These are phyloP conservation scores for Hypsizygus marmoreus DNA, from an alignment of 768 basidiomycete species.

Conservation along the genomic window DNA sequence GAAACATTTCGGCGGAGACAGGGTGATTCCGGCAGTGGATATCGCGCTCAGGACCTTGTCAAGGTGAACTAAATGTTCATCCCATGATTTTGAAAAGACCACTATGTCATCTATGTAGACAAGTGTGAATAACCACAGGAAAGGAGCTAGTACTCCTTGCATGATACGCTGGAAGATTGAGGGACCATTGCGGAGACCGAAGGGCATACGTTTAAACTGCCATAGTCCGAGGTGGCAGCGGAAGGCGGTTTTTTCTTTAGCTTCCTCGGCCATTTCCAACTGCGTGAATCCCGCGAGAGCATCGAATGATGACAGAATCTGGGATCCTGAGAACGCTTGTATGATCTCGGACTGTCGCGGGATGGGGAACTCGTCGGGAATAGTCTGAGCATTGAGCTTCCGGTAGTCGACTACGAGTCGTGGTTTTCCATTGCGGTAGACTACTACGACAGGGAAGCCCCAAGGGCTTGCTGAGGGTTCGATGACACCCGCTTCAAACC, in stretches of 20 bases:
- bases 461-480: constrained; percentile 42
- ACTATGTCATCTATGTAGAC: constrained; percentile 48
- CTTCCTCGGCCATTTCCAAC: constrained; percentile 26
- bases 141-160: constrained; percentile 35
- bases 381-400: constrained; percentile 18
- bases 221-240: constrained; percentile 38
- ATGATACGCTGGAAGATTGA: constrained; percentile 43
- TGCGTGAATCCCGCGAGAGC: constrained; percentile 43
- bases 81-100: constrained; percentile 26
- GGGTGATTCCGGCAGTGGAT: constrained; percentile 26
- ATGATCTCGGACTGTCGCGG: constrained; percentile 26
- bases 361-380: constrained; percentile 27
- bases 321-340: constrained; percentile 29
- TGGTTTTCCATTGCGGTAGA: constrained; percentile 38
- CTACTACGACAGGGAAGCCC: constrained; percentile 32
- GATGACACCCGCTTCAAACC: constrained; percentile 37
- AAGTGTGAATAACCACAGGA: constrained; percentile 38
- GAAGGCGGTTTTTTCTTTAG: constrained; percentile 38
- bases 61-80: constrained; percentile 32
- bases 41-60: constrained; percentile 31
- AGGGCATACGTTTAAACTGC: constrained; percentile 45
- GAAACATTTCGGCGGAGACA: constrained; percentile 37
- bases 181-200: constrained; percentile 38
- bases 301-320: constrained; percentile 35
- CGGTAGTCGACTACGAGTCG: constrained; percentile 37